Evolutionary conservation across 768 basidiomycete species (phyloP), one percentile per base, ranked within the genome.

Genomic region (Chalciporus piperatus): DNA sequence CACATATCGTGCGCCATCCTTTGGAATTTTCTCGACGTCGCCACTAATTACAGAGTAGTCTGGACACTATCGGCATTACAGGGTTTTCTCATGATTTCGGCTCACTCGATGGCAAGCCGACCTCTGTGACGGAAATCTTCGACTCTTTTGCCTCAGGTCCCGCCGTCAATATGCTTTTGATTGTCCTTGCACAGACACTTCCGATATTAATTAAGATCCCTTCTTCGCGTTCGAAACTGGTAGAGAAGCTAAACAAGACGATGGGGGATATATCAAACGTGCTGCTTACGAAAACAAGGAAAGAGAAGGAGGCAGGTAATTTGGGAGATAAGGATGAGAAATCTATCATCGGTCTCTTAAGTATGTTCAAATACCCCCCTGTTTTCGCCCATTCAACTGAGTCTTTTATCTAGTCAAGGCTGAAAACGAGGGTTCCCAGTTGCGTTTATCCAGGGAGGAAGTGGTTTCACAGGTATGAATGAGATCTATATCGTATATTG

Each of bases 41-140:
- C 13, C 41, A 12, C 43, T 5, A 10, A 13, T 16, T 22, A 13
- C 41, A 16, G n/a, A 16, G 2, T 44, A 76, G 75, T 2, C 64
- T 78, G 3, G 77, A 79, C 56, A 71, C 66, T 42, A 70, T 76
- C 44, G 75, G 77, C 10, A 71, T 75, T 41, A 74, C 74, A 3
- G 72, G 76, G 0, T 76, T 78, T 58, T 70, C 74, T 6, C 73
- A 76, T 58, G 68, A 76, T 54, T 78, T 78, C 51, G 69, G 70
- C 9, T 60, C 74, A 0, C 64, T 79, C 16, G 66, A 70, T 2
- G 75, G 76, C 13, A 67, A 72, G 50, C 35, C 19, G 3, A 45
- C 63, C 7, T 41, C 61, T 0, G 68, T 72, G 9, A 58, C 61
- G 3, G 56, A 55, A 6, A 48, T 59, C 0, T 64, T 73, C 42